These are phyloP conservation scores for Mikania micrantha DNA, from an alignment of 129 eudicot genomes.

Conservation along the genomic window DNA sequence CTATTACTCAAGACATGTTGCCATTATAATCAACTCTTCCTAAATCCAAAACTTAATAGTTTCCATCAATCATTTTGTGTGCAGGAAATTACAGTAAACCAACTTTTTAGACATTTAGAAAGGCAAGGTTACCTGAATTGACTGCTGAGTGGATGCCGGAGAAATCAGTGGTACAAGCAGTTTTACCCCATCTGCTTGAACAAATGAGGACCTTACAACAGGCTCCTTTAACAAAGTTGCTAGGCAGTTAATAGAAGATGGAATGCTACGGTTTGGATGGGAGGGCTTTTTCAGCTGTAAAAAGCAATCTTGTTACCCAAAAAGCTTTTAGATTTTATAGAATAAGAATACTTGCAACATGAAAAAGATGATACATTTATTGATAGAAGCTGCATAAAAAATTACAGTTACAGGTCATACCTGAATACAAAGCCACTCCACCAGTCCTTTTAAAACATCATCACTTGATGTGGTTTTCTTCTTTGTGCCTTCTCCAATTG, in stretches of 20 bases:
- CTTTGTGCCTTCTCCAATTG: constrained; percentile 63
- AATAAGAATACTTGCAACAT: neutral
- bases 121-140: constrained; percentile 59
- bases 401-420: constrained; percentile 24
- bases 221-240: constrained; percentile 81
- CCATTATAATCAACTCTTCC: neutral
- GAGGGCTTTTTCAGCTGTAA: constrained; percentile 87
- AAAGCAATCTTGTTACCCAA: constrained; percentile 7
- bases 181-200: constrained; percentile 91
- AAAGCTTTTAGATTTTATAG: neutral
- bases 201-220: constrained; percentile 74
- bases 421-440: constrained; percentile 95
- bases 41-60: neutral
- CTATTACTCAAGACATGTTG: neutral
- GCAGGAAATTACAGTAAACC: neutral
- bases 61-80: neutral
- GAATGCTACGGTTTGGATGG: constrained; percentile 72
- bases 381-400: neutral
- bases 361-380: neutral
- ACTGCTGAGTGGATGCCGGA: constrained; percentile 97
- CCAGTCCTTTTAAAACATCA: constrained; percentile 80
- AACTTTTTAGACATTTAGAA: neutral
- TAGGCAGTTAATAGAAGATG: constrained; percentile 65
- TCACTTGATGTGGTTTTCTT: constrained; percentile 46
- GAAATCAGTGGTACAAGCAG: constrained; percentile 81